These are phyloP conservation scores for Mycena chlorophos DNA, from an alignment of 768 basidiomycete genomes.

Conservation along the genomic window DNA sequence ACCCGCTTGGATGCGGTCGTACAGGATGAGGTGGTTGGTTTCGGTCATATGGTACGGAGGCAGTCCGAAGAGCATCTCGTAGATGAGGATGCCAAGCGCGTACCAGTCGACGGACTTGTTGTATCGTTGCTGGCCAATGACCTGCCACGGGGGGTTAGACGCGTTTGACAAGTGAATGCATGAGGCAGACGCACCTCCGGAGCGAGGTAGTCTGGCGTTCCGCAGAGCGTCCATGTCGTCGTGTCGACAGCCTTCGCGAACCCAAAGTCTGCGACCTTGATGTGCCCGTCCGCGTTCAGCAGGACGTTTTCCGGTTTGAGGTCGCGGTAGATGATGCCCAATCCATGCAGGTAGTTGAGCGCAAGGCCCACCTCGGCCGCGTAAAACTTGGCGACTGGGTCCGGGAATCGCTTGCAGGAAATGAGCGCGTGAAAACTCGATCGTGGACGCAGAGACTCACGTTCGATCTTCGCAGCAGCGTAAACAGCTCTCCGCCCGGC, in stretches of 20 bases:
- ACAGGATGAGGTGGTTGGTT: conserved; percentile 80
- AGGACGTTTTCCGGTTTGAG: conserved; percentile 97
- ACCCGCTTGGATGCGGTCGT: conserved; percentile 87
- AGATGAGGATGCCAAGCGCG: conserved; percentile 94
- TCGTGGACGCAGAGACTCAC: conserved; percentile 44
- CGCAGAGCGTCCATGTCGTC: conserved; percentile 94
- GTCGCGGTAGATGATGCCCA: conserved; percentile 94
- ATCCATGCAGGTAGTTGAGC: conserved; percentile 81
- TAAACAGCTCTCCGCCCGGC: conserved; percentile 95
- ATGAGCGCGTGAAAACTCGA: conserved; percentile 18
- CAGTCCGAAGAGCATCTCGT: conserved; percentile 95
- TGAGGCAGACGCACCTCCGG: conserved; percentile 64
- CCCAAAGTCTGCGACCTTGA: conserved; percentile 96
- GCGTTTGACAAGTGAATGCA: conserved; percentile 15
- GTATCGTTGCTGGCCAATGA: conserved; percentile 81
- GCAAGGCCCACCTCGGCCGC: conserved; percentile 94
- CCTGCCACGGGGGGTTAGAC: conserved; percentile 38
- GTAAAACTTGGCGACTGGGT: conserved; percentile 97
- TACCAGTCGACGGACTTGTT: conserved; percentile 99
- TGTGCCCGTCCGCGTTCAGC: conserved; percentile 90
- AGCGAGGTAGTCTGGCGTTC: conserved; percentile 94
- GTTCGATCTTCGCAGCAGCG: conserved; percentile 85
- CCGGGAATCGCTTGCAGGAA: conserved; percentile 75
- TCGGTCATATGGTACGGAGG: conserved; percentile 93
- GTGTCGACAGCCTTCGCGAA: conserved; percentile 89